Evolutionary conservation across 2,329 filamentous ascomycete species (phyloP).

Genomic region (Fusarium dimerum): DNA sequence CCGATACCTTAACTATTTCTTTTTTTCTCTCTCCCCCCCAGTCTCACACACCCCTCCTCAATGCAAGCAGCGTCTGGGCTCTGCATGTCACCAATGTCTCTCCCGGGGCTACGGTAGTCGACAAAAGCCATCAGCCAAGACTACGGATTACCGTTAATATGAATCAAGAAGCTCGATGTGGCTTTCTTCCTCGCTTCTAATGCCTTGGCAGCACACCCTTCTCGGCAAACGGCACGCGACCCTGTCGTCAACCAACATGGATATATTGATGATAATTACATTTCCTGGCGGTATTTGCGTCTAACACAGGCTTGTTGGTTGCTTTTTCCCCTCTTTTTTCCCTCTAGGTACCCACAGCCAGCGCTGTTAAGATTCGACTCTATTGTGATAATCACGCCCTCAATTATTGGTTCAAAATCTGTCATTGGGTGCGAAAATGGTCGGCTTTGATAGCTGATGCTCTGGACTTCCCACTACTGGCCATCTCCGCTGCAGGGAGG

Average conservation of each 20-base stretch:
- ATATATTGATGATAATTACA: conserved; percentile 2
- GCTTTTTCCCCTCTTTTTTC: background rate
- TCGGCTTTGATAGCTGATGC: conserved; percentile 8
- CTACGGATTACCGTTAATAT: conserved; percentile 14
- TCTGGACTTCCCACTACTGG: conserved; percentile 15
- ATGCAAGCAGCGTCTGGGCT: conserved; percentile 1
- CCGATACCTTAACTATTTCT: conserved; percentile 13
- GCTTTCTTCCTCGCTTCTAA: conserved; percentile 11
- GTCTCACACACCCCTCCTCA: conserved; percentile 9
- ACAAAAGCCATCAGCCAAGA: conserved; percentile 13
- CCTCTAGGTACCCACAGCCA: conserved; percentile 4
- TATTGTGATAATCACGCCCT: conserved; percentile 7
- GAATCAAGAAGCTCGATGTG: conserved; percentile 10
- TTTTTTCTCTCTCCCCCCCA: background rate
- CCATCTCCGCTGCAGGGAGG: conserved; percentile 1
- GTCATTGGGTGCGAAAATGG: conserved; percentile 12
- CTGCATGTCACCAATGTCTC: conserved; percentile 9
- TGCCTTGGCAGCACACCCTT: conserved; percentile 25
- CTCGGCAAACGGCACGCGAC: conserved; percentile 26
- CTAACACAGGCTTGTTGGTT: conserved; percentile 5
- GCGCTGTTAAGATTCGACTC: conserved; percentile 3
- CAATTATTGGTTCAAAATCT: conserved; percentile 6
- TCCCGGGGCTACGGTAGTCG: conserved; percentile 21
- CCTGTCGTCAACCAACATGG: conserved; percentile 3
- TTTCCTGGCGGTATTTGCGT: conserved; percentile 17